These are phyloP conservation scores for Hanseniaspora singularis DNA, from an alignment of 805 yeast species.

Conservation along the genomic window DNA sequence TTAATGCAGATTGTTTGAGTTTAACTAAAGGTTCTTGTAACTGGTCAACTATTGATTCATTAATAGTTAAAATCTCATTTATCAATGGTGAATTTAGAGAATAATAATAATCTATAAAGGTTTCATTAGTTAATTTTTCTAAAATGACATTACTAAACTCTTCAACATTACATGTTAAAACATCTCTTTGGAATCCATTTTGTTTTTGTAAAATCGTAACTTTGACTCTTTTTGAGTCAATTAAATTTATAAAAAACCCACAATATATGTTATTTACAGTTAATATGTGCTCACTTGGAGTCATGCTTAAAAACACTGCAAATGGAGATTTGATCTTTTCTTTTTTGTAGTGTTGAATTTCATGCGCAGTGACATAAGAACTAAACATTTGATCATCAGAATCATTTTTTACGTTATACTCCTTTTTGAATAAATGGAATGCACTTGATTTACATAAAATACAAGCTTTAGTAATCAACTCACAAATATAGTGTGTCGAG, in stretches of 20 bases:
- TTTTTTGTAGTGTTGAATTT: constrained; percentile 35
- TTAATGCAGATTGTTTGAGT: constrained; percentile 9
- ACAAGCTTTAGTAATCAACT: constrained; percentile 40
- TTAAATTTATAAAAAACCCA: constrained; percentile 10
- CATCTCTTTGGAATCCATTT: constrained; percentile 11
- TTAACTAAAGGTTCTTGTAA: constrained; percentile 19
- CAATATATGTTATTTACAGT: constrained; percentile 17
- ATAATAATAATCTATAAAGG: constrained; percentile 18
- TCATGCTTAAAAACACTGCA: constrained; percentile 52
- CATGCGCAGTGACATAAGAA: constrained; percentile 63
- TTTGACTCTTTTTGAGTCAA: constrained; percentile 1
- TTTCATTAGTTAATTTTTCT: constrained; percentile 8
- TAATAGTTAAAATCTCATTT: constrained; percentile 19
- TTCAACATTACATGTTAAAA: constrained; percentile 5
- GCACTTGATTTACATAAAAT: constrained; percentile 62
- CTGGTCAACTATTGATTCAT: constrained; percentile 19
- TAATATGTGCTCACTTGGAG: constrained; percentile 15
- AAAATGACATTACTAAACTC: constrained; percentile 14
- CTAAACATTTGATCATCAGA: constrained; percentile 30
- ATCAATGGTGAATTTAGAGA: constrained; percentile 22
- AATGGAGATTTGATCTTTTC: constrained; percentile 54
- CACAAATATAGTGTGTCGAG: constrained; percentile 23
- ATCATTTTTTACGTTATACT: constrained; percentile 39
- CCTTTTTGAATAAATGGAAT: constrained; percentile 59
- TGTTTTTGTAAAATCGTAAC: neutral